Conservation (phyloP, 352 stramenopile genomes). For the Halophytophthora polymorphica region DNA sequence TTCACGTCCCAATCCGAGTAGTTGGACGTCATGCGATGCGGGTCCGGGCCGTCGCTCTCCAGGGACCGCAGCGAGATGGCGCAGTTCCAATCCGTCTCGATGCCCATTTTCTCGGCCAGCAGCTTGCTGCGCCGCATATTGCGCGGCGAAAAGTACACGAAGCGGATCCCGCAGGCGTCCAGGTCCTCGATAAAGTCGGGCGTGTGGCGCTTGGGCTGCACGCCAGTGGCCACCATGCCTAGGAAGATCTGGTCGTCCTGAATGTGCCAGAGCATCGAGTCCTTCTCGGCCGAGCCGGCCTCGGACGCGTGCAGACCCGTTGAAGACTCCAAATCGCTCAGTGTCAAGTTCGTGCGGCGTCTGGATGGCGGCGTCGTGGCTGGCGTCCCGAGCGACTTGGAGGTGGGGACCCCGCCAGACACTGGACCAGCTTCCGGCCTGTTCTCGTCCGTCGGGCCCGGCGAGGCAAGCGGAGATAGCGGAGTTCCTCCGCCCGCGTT, state of each 20-base stretch:
- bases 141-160: slow-evolving; percentile 99
- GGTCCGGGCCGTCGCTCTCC: slow-evolving; percentile 89
- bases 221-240: slow-evolving; percentile 94
- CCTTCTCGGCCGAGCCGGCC: slow-evolving; percentile 47
- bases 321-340: slow-evolving; percentile 58
- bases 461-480: slow-evolving; percentile 26
- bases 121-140: slow-evolving; percentile 98
- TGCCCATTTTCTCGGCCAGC: slow-evolving; percentile 97
- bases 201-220: slow-evolving; percentile 94
- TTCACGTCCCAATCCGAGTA: slow-evolving; percentile 98
- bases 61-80: slow-evolving; percentile 95
- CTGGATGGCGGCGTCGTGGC: slow-evolving; percentile 24
- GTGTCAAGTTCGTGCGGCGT: slow-evolving; percentile 18
- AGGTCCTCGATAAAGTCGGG: slow-evolving; percentile 95
- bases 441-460: slow-evolving; percentile 24
- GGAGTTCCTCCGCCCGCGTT: slow-evolving; percentile 16
- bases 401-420: slow-evolving; percentile 2
- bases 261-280: slow-evolving; percentile 77
- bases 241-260: slow-evolving; percentile 97
- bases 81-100: slow-evolving; percentile 99
- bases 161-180: slow-evolving; percentile 93
- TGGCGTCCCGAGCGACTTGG: slow-evolving; percentile 21
- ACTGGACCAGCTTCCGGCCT: slow-evolving; percentile 15
- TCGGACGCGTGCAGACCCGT: slow-evolving; percentile 46
- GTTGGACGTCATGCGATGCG: slow-evolving; percentile 95